Percentiles rank a stretch among this genome's conserved stretches.
Evolutionary conservation across 441 rosid genomes (phyloP).

Genomic region (Mallotus repandus): DNA sequence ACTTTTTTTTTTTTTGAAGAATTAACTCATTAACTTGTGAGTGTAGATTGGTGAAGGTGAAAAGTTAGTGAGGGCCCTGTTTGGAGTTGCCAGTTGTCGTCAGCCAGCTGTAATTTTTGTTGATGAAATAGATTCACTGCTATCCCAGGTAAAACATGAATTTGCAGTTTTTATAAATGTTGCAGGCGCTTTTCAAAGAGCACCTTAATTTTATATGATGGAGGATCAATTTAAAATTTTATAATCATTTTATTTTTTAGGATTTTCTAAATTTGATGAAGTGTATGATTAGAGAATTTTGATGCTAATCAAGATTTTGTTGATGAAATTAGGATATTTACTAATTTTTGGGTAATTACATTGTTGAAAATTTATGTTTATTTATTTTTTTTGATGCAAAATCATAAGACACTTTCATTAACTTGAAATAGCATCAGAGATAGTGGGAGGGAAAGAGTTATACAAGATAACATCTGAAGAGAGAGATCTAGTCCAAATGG

Average conservation of each 20-base stretch:
- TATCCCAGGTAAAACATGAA: constrained; percentile 68
- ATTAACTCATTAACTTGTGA: background rate
- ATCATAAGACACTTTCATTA: no score
- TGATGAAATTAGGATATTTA: background rate
- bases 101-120: constrained; percentile 99
- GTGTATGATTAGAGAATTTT: background rate
- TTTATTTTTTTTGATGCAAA: no score
- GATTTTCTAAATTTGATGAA: background rate
- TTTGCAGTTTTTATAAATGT: background rate
- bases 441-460: no score
- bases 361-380: background rate
- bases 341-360: no score
- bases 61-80: constrained; percentile 96
- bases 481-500: no score
- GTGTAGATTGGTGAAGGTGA: constrained; percentile 96
- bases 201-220: background rate
- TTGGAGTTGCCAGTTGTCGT: constrained; percentile 96
- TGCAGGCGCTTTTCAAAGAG: background rate
- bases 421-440: no score
- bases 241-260: background rate
- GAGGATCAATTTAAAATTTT: background rate
- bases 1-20: no score
- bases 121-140: constrained; percentile 92
- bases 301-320: background rate
- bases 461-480: no score